phyloP scores from a whole-genome alignment of 306 rosid genomes.

The Cucurbita ficifolia region DNA sequence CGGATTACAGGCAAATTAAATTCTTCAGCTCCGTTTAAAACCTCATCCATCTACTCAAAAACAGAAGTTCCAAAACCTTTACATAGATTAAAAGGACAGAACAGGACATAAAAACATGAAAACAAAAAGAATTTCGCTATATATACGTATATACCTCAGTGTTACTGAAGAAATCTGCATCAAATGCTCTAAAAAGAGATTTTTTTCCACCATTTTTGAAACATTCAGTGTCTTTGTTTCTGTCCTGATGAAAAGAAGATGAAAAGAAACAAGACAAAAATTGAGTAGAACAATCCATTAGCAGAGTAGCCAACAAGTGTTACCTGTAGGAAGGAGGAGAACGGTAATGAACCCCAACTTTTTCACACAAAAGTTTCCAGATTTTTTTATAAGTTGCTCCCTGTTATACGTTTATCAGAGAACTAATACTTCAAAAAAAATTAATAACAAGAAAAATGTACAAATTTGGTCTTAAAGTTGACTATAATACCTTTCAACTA shows the following conservation, averaged over 20 bases:
- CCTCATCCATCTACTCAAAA: conserved; percentile 31
- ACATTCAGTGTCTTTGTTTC: conserved; percentile 18
- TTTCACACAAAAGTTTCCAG: conserved; percentile 21
- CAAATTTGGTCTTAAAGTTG: too few relatives aligned
- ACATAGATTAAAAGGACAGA: background rate
- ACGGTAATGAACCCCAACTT: conserved; percentile 24
- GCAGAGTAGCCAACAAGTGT: background rate
- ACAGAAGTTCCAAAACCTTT: background rate
- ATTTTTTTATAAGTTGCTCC: conserved; percentile 18
- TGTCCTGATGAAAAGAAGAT: conserved; percentile 27
- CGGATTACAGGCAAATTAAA: conserved; percentile 36
- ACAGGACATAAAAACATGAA: background rate
- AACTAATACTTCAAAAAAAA: too few relatives aligned
- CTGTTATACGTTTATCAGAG: conserved; percentile 13
- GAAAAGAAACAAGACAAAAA: background rate
- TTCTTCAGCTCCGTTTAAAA: conserved; percentile 31
- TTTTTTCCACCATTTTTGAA: conserved; percentile 2
- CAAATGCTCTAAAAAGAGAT: conserved; percentile 41
- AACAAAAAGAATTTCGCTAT: background rate
- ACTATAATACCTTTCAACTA: too few relatives aligned
- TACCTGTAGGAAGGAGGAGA: background rate
- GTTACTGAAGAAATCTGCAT: conserved; percentile 47
- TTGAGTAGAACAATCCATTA: background rate
- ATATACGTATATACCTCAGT: conserved; percentile 20
- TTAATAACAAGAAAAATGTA: too few relatives aligned